Evolutionary conservation across 345 rosid genomes (phyloP), one percentile per base, ranked within the genome.

Genomic region (Corchorus olitorius): DNA sequence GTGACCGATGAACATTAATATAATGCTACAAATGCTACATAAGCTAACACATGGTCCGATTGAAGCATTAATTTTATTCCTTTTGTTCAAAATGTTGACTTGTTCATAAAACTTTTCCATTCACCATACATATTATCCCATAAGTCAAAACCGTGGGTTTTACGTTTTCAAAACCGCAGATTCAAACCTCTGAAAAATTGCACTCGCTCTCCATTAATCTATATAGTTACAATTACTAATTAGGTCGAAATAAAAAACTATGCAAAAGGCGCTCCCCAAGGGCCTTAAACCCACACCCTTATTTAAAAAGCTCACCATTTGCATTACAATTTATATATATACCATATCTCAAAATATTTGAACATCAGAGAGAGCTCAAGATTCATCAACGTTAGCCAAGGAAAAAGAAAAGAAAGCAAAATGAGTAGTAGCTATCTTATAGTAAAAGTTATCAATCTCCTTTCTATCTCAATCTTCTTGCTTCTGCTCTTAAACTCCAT

Each of bases 61-160:
- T 0, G 6, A 39, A 39, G 5, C 43, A 39, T 39, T 3, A 39
- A 39, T 39, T 43, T 13, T 45, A 17, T 66, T 45, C 53, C 53
- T 5, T 16, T 11, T 11, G 16, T 66, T 33, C 4, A 43, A 43
- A 16, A 65, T 10, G 9, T 39, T 39, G 69, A 41, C 50, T 65
- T 65, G n/a, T 41, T 65, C 52, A n/a, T 4, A 27, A 27, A 27
- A 27, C 27, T 19, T 65, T 19, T 14, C 43, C 43, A 39, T 43
- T 66, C 15, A 10, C 34, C 27, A 19, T n/a, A 5, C 20, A 55
- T 0, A 0, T 27, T 27, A 43, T 20, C 6, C 19, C 27, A 19
- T 3, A 43, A 66, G 54, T 66, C 70, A 65, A 43, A 19, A 65
- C 35, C 70, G 53, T 65, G 53, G 53, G 34, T n/a, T 65, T n/a